Conservation (phyloP, 2,329 filamentous ascomycete species). For the Cytospora piceae region DNA sequence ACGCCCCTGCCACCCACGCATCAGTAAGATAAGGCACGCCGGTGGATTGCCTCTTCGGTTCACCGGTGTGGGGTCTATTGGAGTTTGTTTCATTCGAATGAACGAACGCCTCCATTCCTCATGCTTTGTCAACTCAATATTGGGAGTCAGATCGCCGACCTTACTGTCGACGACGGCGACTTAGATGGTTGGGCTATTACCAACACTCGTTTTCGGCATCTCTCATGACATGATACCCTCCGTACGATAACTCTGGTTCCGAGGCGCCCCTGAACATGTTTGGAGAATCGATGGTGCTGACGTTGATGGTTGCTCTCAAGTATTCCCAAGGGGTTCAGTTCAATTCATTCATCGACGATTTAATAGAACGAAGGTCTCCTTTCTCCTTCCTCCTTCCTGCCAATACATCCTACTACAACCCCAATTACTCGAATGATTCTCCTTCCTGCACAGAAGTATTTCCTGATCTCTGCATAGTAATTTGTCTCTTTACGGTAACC, state of each 20-base stretch:
- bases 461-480: neutral
- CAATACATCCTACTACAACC: neutral
- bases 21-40: constrained; percentile 24
- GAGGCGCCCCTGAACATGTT: neutral
- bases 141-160: constrained; percentile 17
- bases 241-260: neutral
- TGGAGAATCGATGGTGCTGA: neutral
- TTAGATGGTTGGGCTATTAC: neutral
- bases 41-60: constrained; percentile 26
- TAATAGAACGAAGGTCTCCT: constrained; percentile 23
- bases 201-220: neutral
- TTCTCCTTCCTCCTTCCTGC: constrained; percentile 2
- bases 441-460: neutral
- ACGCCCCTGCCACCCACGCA: constrained; percentile 8
- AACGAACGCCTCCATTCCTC: neutral
- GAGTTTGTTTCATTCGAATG: constrained; percentile 28
- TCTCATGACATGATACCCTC: neutral
- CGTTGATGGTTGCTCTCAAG: constrained; percentile 3
- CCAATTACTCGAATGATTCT: neutral
- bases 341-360: neutral
- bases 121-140: neutral
- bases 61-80: constrained; percentile 30
- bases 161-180: constrained; percentile 13
- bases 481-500: neutral
- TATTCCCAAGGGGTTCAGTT: constrained; percentile 11